Base-by-base conservation (phyloP, 2,329 filamentous ascomycete genomes). In the Cladosporium velox region DNA sequence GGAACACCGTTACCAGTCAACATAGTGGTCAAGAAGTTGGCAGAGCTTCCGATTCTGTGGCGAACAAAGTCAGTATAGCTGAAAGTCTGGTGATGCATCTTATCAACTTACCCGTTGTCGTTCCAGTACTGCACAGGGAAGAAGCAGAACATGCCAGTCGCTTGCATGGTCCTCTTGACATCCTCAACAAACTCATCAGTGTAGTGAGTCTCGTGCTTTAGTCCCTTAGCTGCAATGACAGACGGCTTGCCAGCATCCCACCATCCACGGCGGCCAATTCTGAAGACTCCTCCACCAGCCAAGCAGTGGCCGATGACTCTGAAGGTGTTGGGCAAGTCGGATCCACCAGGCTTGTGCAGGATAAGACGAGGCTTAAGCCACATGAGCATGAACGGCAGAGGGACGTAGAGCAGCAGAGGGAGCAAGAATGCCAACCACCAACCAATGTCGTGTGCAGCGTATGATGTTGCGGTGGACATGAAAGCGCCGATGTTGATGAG, bases 401-500 rank as follows among this genome's bases (percentile, higher is more conserved):
- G 74, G 66, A 86, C 78, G 78, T 91, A 90, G 76, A 89, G 84
- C 75, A 83, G 83, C 66, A 88, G 83, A 52, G 85, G 84, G 26
- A 89, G 76, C 18, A 87, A 78, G 71, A 84, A 91, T 4, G 87
- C 88, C 1, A 83, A 82, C 83, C 88, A 84, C 76, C 90, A 92
- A 8, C 87, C 87, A 65, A 88, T 76, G 69, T 88, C 83, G 66
- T 84, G 80, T 75, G 92, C 90, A 78, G 90, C 83, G 72, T 87
- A 88, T 1, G 86, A 86, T 0, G 88, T 91, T 3, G 86, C 87
- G 70, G 92, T 83, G 61, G 86, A 81, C 1, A 86, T 90, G 28
- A 93, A 82, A 1, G 87, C 86, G 12, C 90, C 90, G n/a, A 92
- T 71, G 77, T 92, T 92, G 73, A 92, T 91, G 76, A 87, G 87